phyloP scores from a whole-genome alignment of 1,139 yeast species.

The Suhomyces yuchorum region DNA sequence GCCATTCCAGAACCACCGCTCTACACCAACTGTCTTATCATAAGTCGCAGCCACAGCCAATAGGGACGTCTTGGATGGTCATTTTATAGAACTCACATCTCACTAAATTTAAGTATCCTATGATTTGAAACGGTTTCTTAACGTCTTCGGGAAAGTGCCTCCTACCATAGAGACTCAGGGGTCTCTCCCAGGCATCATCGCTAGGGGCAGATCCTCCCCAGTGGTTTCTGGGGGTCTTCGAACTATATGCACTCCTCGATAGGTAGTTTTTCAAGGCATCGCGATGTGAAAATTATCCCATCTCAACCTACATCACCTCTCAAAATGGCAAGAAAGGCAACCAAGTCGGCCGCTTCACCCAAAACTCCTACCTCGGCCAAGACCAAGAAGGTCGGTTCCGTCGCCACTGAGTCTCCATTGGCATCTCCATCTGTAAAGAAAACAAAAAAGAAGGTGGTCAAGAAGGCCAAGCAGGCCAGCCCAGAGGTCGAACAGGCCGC shows the following conservation, averaged over 20 bases:
- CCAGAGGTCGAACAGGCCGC: slow-evolving; percentile 2
- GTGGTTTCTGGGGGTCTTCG: neutral
- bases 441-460: slow-evolving; percentile 8
- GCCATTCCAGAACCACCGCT: no score
- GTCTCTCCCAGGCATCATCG: no score
- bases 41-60: no score
- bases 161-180: no score
- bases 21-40: no score
- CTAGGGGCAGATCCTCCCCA: no score
- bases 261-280: slow-evolving; percentile 6
- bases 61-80: no score
- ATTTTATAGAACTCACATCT: no score
- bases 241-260: slow-evolving; percentile 1
- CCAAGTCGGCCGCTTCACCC: slow-evolving; percentile 19
- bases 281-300: slow-evolving; percentile 14
- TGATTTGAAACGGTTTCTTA: no score
- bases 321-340: slow-evolving; percentile 23
- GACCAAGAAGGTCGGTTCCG: slow-evolving; percentile 16
- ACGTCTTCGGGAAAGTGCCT: no score
- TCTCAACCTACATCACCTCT: slow-evolving; percentile 2
- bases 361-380: slow-evolving; percentile 20
- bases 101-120: no score
- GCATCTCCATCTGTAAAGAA: slow-evolving; percentile 16
- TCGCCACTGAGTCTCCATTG: slow-evolving; percentile 22
- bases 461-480: slow-evolving; percentile 7